phyloP scores from a whole-genome alignment of 169 alveolate species.

The Cryptosporidium parvum region DNA sequence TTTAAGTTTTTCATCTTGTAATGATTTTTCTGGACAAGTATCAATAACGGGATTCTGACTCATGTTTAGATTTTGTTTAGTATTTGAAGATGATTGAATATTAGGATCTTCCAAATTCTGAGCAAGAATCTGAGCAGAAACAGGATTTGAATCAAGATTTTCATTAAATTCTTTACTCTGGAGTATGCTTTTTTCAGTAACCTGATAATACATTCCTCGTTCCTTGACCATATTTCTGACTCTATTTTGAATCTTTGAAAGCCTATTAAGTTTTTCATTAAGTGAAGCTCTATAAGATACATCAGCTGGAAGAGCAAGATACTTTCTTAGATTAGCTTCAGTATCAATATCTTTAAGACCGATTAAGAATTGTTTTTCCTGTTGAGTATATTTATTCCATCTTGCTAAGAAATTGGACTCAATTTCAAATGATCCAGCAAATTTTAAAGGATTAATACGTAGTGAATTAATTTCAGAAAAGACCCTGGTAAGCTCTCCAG shows the following conservation, averaged over 20 bases:
- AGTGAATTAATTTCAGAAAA: constrained; percentile 52
- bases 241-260: constrained; percentile 18
- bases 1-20: neutral
- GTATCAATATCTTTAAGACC: neutral
- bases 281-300: constrained; percentile 25
- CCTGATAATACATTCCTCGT: constrained; percentile 16
- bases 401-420: constrained; percentile 2
- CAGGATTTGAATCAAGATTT: neutral
- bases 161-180: neutral
- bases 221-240: constrained; percentile 15
- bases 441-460: constrained; percentile 30
- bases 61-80: neutral
- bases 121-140: neutral
- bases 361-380: constrained; percentile 8
- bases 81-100: neutral
- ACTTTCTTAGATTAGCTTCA: constrained; percentile 6
- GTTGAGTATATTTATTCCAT: constrained; percentile 23
- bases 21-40: neutral
- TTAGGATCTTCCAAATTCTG: neutral
- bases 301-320: constrained; percentile 61
- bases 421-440: constrained; percentile 9
- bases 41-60: neutral
- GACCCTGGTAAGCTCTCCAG: neutral
- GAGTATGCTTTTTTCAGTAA: neutral
- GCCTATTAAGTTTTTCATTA: neutral